Percentiles rank a stretch among this genome's conserved stretches.
Evolutionary conservation across 805 yeast genomes (phyloP).

Genomic region (Dipodascopsis uninucleata): DNA sequence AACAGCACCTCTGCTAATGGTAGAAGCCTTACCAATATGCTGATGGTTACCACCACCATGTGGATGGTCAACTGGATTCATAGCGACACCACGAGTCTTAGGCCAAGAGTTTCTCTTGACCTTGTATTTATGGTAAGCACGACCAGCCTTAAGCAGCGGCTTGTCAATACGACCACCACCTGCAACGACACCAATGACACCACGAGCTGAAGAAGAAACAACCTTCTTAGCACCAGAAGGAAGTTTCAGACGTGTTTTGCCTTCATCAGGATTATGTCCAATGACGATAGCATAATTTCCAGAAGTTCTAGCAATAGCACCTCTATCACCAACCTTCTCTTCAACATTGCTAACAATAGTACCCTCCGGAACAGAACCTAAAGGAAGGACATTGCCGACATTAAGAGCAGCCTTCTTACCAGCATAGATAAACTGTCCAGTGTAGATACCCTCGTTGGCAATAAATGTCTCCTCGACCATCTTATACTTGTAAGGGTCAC

Average conservation of each 20-base stretch:
- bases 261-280: slow-evolving; percentile 99
- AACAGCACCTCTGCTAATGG: slow-evolving; percentile 98
- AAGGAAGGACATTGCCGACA: slow-evolving; percentile 95
- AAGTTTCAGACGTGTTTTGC: slow-evolving; percentile 98
- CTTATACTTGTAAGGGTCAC: slow-evolving; percentile 99
- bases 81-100: slow-evolving; percentile 99
- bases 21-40: slow-evolving; percentile 99
- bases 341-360: slow-evolving; percentile 97
- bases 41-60: slow-evolving; percentile 99
- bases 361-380: slow-evolving; percentile 98
- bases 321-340: slow-evolving; percentile 99
- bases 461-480: slow-evolving; percentile 97
- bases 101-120: slow-evolving; percentile 99
- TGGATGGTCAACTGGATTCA: slow-evolving; percentile 99
- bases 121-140: slow-evolving; percentile 99
- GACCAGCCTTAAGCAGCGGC: slow-evolving; percentile 99
- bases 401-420: slow-evolving; percentile 97
- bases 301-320: slow-evolving; percentile 99
- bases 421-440: slow-evolving; percentile 98
- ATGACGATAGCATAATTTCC: slow-evolving; percentile 99
- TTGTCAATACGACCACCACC: slow-evolving; percentile 99
- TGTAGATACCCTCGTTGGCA: slow-evolving; percentile 99
- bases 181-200: slow-evolving; percentile 99
- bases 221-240: slow-evolving; percentile 99
- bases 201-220: slow-evolving; percentile 93